Base-by-base conservation (phyloP, 2,329 filamentous ascomycete genomes). In the Trichoderma asperellum region DNA sequence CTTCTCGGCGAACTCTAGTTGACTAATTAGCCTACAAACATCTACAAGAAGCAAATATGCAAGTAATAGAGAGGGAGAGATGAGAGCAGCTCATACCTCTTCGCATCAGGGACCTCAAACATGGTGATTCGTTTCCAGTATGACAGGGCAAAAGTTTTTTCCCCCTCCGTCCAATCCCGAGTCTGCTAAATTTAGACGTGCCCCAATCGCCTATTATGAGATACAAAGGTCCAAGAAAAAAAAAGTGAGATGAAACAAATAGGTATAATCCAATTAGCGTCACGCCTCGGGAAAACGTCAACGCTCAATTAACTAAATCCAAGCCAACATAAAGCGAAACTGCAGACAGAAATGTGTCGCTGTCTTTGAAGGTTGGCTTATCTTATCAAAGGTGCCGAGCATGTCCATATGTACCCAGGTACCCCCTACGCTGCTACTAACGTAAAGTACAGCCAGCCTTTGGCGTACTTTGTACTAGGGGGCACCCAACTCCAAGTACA, bases 101-200 rank as follows among this genome's bases (percentile, higher is more conserved):
- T 87, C 59, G 85, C 83, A 68, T 85, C 80, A 40, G 85, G 84
- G 10, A 86, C 67, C 52, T 84, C 83, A 72, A 86, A 86, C 84
- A 87, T 87, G 70, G 8, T n/a, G 63, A 18, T 32, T 49, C 37
- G 27, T 18, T 57, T 35, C 53, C 12, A 34, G 37, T n/a, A 27
- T 34, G 52, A 1, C 16, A 47, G 35, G 6, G 32, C 7, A 27
- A n/a, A 34, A 47, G 21, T 57, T 58, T 58, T 37, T 58, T 24
- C n/a, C n/a, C 32, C n/a, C 16, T 10, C 18, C 49, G 24, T 27
- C 61, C 49, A 64, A 56, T 16, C n/a, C n/a, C 37, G 18, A 11
- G 2, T 14, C 21, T 10, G 12, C 49, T 56, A 18, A 21, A 40
- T n/a, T 32, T 64, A 40, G 24, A 10, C 10, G 11, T 27, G 10